phyloP scores from a whole-genome alignment of 176 grass and related monocot species.

The Chloris gayana region DNA sequence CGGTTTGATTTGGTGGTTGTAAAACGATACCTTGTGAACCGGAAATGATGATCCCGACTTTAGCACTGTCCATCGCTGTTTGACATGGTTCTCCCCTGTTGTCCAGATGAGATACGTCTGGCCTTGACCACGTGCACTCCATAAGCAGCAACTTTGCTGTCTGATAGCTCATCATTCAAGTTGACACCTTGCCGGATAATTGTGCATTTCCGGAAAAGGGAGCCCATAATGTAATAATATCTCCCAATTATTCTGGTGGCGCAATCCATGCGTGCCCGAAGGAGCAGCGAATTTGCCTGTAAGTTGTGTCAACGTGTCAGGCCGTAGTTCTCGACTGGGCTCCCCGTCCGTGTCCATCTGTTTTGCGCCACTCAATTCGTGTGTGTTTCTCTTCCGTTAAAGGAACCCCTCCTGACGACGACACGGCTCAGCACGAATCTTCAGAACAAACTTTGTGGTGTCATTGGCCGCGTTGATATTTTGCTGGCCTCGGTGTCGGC shows the following conservation, averaged over 20 bases:
- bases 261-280: not conserved
- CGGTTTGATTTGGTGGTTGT: not conserved
- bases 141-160: constrained; percentile 9
- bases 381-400: too few relatives aligned
- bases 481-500: not conserved
- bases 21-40: not conserved
- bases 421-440: too few relatives aligned
- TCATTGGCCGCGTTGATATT: too few relatives aligned
- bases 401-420: too few relatives aligned
- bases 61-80: not conserved
- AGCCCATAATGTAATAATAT: not conserved
- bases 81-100: not conserved
- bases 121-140: not conserved
- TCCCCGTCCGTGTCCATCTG: not conserved
- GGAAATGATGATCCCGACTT: not conserved
- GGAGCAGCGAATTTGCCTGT: not conserved
- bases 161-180: not conserved
- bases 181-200: not conserved
- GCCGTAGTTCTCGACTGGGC: constrained; percentile 14
- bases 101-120: constrained; percentile 9
- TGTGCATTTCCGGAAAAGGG: not conserved
- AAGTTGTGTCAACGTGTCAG: not conserved
- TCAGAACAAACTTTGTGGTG: too few relatives aligned
- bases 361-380: not conserved
- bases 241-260: constrained; percentile 3